Conservation (phyloP, 805 yeast genomes). For the Teunomyces gatunensis region DNA sequence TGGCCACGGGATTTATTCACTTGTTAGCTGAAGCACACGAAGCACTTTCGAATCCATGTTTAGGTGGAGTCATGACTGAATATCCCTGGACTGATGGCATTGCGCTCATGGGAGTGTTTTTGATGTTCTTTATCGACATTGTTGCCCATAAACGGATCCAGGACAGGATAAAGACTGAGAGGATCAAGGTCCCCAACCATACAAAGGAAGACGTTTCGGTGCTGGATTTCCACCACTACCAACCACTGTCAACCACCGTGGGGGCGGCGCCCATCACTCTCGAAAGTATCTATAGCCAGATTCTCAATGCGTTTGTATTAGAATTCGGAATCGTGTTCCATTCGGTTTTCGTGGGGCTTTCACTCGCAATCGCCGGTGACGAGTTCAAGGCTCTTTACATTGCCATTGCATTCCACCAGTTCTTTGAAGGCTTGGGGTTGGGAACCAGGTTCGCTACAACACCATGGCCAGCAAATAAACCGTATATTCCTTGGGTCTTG, state of each 20-base stretch:
- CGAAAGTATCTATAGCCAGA: conserved; percentile 42
- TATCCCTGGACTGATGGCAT: conserved; percentile 34
- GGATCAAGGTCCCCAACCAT: not conserved
- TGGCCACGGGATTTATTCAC: conserved; percentile 37
- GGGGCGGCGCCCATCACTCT: not conserved
- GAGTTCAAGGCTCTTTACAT: conserved; percentile 27
- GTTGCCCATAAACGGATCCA: conserved; percentile 18
- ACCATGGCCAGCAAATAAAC: conserved; percentile 24
- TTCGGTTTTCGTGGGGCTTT: conserved; percentile 32
- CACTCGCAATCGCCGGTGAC: conserved; percentile 30
- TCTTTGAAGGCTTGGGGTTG: conserved; percentile 33
- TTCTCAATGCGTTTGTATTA: conserved; percentile 47
- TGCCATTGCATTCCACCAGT: conserved; percentile 31
- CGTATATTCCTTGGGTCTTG: conserved; percentile 47
- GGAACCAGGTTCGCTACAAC: conserved; percentile 30
- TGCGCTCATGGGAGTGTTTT: conserved; percentile 28
- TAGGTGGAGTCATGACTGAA: conserved; percentile 23
- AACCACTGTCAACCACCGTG: not conserved
- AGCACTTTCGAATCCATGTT: conserved; percentile 25
- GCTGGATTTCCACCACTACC: not conserved
- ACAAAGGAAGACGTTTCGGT: not conserved
- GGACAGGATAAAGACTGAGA: not conserved
- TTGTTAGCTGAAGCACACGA: conserved; percentile 29
- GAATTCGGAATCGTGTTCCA: conserved; percentile 35
- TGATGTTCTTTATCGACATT: conserved; percentile 30